Base-by-base conservation (phyloP, 371 early-diverging fungal genomes). In the Gilbertella persicaria region DNA sequence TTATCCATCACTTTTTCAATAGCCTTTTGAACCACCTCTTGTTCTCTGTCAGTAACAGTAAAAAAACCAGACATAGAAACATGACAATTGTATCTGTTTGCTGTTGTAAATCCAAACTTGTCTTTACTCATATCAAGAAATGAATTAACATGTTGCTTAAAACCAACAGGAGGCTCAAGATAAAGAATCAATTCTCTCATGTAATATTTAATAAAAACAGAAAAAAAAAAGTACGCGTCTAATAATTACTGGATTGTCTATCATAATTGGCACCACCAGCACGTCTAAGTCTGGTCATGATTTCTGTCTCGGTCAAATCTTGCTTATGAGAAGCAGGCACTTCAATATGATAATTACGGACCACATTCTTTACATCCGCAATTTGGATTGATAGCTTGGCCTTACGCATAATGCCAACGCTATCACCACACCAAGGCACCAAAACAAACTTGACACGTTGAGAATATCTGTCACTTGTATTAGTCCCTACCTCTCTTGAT, bases 401-500 rank as follows among this genome's bases (percentile, higher is more conserved):
- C 57, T 87, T 88, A 28, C 93, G 83, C 93, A 93, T 92, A 48
- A 91, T 71, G 58, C 86, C 86, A n/a, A 92, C 90, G 2, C 80
- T 62, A n/a, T 80, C 65, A 24, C 93, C 95, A 61, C 91, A 89
- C 89, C 91, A 92, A 23, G 83, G 79, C 1, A 92, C 67, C 6
- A 90, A 65, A 8, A 90, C 78, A 62, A 88, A 89, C 69, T 89
- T 90, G 44, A 80, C 71, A 53, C 90, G 73, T 43, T 83, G 79
- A 24, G 75, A 75, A 30, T 78, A 78, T 51, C 78, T 58, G n/a
- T n/a, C n/a, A n/a, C n/a, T n/a, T n/a, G n/a, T n/a, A n/a, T n/a
- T n/a, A n/a, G n/a, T n/a, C n/a, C n/a, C n/a, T n/a, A n/a, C n/a
- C n/a, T n/a, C n/a, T n/a, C n/a, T n/a, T n/a, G n/a, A n/a, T n/a